Evolutionary conservation across 2,329 filamentous ascomycete species (phyloP).

Genomic region (Dactylellina drechsleri): DNA sequence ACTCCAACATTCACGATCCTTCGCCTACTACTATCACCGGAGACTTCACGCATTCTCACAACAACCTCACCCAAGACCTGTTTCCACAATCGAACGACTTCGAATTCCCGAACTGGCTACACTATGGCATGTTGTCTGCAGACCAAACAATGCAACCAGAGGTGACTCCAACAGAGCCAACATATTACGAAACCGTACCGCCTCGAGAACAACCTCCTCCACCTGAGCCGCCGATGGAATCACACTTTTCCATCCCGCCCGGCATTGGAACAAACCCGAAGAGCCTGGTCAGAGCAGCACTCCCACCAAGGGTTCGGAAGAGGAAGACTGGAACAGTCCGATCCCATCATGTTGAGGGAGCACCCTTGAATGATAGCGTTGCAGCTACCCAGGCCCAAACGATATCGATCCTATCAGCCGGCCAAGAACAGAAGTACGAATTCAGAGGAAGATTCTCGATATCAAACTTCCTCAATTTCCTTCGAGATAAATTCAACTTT

Average conservation of each 20-base stretch:
- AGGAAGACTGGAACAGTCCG: slow-evolving; percentile 34
- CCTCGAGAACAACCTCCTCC: slow-evolving; percentile 11
- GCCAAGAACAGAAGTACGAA: slow-evolving; percentile 21
- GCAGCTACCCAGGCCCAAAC: slow-evolving; percentile 8
- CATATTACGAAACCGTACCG: slow-evolving; percentile 20
- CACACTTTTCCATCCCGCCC: slow-evolving; percentile 34
- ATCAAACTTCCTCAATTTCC: slow-evolving; percentile 22
- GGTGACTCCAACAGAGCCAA: slow-evolving; percentile 5
- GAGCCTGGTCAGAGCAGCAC: slow-evolving; percentile 39
- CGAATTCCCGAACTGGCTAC: slow-evolving; percentile 21
- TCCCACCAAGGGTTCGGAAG: slow-evolving; percentile 41
- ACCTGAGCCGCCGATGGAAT: slow-evolving; percentile 19
- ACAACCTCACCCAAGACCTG: slow-evolving; percentile 1
- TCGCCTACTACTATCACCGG: slow-evolving; percentile 2
- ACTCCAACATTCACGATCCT: slow-evolving; percentile 19
- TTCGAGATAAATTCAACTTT: slow-evolving; percentile 32
- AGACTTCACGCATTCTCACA: slow-evolving; percentile 23
- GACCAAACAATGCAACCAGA: slow-evolving; percentile 21
- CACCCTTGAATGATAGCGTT: slow-evolving; percentile 21
- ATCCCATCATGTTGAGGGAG: slow-evolving; percentile 29
- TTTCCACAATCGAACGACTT: slow-evolving; percentile 11
- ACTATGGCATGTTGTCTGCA: background rate
- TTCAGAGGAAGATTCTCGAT: slow-evolving; percentile 34
- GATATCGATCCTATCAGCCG: slow-evolving; percentile 19
- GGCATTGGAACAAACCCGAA: slow-evolving; percentile 51